Evolutionary conservation across 805 yeast species (phyloP).

Genomic region (Naumovozyma dairenensis): DNA sequence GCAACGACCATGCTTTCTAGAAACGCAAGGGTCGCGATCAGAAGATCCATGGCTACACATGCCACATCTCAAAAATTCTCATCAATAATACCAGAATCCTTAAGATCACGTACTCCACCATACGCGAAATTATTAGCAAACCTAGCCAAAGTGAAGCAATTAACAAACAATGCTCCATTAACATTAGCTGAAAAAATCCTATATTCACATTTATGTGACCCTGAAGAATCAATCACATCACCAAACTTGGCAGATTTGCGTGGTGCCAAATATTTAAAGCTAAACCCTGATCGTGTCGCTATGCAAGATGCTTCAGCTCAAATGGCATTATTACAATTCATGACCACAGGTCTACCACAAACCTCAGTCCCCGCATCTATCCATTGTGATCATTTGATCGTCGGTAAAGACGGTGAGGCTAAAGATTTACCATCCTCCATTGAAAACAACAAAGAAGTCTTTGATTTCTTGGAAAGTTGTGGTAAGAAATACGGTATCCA

Average conservation of each 20-base stretch:
- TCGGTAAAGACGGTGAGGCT: slow-evolving; percentile 89
- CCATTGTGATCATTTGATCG: slow-evolving; percentile 97
- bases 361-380: slow-evolving; percentile 93
- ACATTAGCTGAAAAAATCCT: slow-evolving; percentile 92
- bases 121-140: slow-evolving; percentile 64
- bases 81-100: slow-evolving; percentile 32
- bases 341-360: slow-evolving; percentile 85
- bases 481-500: slow-evolving; percentile 93
- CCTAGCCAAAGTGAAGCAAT: slow-evolving; percentile 49
- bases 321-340: slow-evolving; percentile 96
- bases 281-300: slow-evolving; percentile 95
- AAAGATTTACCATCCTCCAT: slow-evolving; percentile 73
- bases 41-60: slow-evolving; percentile 20
- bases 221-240: slow-evolving; percentile 66
- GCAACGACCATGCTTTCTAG: slow-evolving; percentile 21
- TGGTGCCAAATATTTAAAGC: slow-evolving; percentile 83
- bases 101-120: slow-evolving; percentile 73
- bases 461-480: slow-evolving; percentile 86
- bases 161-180: slow-evolving; percentile 63
- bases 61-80: slow-evolving; percentile 37
- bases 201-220: slow-evolving; percentile 84
- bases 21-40: slow-evolving; percentile 9
- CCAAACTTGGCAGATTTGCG: slow-evolving; percentile 49
- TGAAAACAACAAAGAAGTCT: slow-evolving; percentile 85
- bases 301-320: slow-evolving; percentile 99